Evolutionary conservation across 768 basidiomycete genomes (phyloP), one percentile per base, ranked within the genome.

Genomic region (Agaricus subrufescens): DNA sequence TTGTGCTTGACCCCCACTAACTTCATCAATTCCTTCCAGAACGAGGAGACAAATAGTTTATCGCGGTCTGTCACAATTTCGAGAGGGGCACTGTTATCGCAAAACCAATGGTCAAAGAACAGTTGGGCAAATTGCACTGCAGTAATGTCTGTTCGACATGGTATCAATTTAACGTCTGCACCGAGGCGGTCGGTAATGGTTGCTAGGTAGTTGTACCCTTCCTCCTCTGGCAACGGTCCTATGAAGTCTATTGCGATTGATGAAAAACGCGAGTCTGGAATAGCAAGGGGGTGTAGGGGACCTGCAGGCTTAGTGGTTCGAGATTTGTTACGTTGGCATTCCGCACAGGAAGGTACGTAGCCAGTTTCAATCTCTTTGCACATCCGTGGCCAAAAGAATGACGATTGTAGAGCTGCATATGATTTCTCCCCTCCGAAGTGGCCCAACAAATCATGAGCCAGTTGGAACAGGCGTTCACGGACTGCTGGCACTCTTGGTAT

Each of bases 301-400:
- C 75, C 73, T 14, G 61, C 31, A 2, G 60, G 60, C 6, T 58
- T 58, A 0, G 63, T 50, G 0, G 71, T 74, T 0, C 39, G 30
- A 0, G 61, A 57, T 58, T 80, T 78, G 61, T 76, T 72, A 0
- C 64, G 50, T 37, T 74, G 71, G 45, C 77, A 80, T 0, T 67
- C 63, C 0, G 47, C 19, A 49, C 73, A 72, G 0, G 60, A 54
- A 0, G 67, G 68, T 3, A 78, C 61, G 52, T 78, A 77, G 3
- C 59, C 40, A 0, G 46, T 8, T 50, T 69, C 69, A 0, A 75
- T 60, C 30, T 71, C 60, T 1, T 12, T 40, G 52, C 69, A 56
- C 74, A 75, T 75, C 34, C 68, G 63, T 26, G 67, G 66, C 71
- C 70, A 68, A 43, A 67, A 73, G 54, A 63, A 74, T 1, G 64